Percentiles rank a stretch among this genome's conserved stretches.
Conservation (phyloP, 495 filamentous ascomycete species). For the Penicillium turbatum region DNA sequence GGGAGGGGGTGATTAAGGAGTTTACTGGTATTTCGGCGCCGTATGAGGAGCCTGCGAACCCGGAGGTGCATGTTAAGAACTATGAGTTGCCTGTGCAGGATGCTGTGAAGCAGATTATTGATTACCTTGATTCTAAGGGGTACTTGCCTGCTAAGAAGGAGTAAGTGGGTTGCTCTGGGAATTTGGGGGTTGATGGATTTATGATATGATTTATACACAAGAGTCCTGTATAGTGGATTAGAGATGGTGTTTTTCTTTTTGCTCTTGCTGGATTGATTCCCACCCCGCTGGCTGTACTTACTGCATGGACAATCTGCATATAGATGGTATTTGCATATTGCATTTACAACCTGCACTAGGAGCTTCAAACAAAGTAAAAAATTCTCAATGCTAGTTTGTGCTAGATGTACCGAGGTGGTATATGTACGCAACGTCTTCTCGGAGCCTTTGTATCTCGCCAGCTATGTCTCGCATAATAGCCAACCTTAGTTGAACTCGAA, state of each 20-base stretch:
- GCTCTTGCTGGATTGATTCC: conserved; percentile 12
- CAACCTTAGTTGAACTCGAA: conserved; percentile 62
- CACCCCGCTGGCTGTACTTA: conserved; percentile 19
- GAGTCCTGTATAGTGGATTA: conserved; percentile 13
- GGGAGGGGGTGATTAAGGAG: conserved; percentile 88
- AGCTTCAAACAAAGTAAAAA: too few relatives aligned
- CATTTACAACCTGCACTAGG: too few relatives aligned
- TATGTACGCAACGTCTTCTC: conserved; percentile 25
- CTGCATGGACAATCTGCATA: conserved; percentile 6
- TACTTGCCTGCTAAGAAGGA: conserved; percentile 52
- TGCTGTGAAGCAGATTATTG: conserved; percentile 76
- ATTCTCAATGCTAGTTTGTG: conserved; percentile 22
- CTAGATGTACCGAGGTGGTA: conserved; percentile 27
- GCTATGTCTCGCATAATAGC: neutral
- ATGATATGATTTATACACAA: conserved; percentile 4
- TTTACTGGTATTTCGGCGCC: conserved; percentile 91
- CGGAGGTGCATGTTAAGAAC: conserved; percentile 82
- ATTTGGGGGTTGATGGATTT: neutral
- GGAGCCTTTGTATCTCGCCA: neutral
- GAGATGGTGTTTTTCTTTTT: conserved; percentile 6
- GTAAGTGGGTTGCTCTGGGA: conserved; percentile 15
- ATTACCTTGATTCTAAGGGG: conserved; percentile 65
- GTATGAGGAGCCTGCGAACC: conserved; percentile 82
- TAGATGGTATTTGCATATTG: conserved; percentile 4
- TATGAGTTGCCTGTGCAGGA: conserved; percentile 76